Percentiles rank a stretch among this genome's conserved stretches.
phyloP scores from a whole-genome alignment of 352 stramenopile genomes.

The Globisporangium paroecandrum region DNA sequence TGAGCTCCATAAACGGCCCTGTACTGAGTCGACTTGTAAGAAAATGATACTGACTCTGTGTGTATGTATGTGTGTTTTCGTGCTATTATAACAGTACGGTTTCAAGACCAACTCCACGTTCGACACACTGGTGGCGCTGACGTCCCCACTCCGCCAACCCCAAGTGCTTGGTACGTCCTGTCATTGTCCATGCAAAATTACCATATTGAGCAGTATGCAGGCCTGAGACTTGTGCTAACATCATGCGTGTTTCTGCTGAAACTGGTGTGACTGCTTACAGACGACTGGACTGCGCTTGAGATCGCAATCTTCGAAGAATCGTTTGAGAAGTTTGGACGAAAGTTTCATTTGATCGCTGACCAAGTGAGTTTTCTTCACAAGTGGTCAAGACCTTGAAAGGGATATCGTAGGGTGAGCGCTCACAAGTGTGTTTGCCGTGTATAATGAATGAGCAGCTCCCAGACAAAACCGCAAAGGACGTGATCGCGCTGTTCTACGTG shows the following conservation, averaged over 20 bases:
- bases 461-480: slow-evolving; percentile 59
- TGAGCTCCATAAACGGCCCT: slow-evolving; percentile 16
- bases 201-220: too few relatives aligned
- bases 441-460: slow-evolving; percentile 35
- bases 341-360: slow-evolving; percentile 73
- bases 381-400: slow-evolving; percentile 34
- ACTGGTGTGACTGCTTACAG: slow-evolving; percentile 24
- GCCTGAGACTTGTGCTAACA: not conserved
- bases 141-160: slow-evolving; percentile 57
- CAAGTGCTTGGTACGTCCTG: slow-evolving; percentile 61
- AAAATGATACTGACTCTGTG: slow-evolving; percentile 3
- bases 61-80: not conserved
- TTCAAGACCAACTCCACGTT: slow-evolving; percentile 67
- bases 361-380: slow-evolving; percentile 33
- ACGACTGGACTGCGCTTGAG: slow-evolving; percentile 73
- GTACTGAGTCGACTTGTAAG: not conserved
- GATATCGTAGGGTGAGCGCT: not conserved
- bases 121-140: slow-evolving; percentile 56
- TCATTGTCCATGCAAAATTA: not conserved
- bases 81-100: slow-evolving; percentile 41
- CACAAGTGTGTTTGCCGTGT: not conserved
- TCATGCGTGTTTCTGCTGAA: not conserved
- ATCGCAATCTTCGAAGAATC: slow-evolving; percentile 77
- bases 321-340: slow-evolving; percentile 69
- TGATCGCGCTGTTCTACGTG: slow-evolving; percentile 81